Evolutionary conservation across 208 protist genomes (phyloP), one percentile per base, ranked within the genome.

Genomic region (Wallacemonas sp.): DNA sequence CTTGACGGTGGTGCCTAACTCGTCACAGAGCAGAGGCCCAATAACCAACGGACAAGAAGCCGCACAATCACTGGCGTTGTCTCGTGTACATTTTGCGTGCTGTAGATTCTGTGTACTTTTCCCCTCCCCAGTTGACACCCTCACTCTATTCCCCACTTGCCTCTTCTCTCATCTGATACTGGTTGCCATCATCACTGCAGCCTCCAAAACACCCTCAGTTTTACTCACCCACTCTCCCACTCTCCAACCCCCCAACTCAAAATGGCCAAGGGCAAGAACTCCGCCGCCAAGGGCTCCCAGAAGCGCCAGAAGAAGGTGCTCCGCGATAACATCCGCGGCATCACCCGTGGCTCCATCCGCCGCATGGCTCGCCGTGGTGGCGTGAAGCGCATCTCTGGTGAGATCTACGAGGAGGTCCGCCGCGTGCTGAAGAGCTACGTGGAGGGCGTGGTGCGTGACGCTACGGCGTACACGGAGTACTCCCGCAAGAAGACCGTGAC

Each of bases 391-490:
- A 92, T 92, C 80, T 74, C 68, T 29, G 74, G 66, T 34, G 41
- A 62, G 52, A 85, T 92, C 68, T 92, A 89, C 60, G 76, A 87
- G 43, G 83, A 90, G 85, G 61, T 64, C 38, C 49, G 82, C 83
- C 33, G 39, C 75, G 71, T 69, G 55, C 68, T 74, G 49, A 74
- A 74, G 68, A 61, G 26, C 27, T 93, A 92, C 64, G 66, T 93
- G 23, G 83, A 91, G 48, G 62, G 68, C 27, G 78, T 93, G 32
- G 60, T 93, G 57, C 76, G 82, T 32, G 82, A 93, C 58, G 70
- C 87, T 17, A 66, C 84, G 6, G 77, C 74, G 16, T 93, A 90
- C 70, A 87, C 80, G 19, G 81, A 89, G 61, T 85, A 93, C 65
- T 65, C 68, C 21, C 54, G 70, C 41, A 64, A 83, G 60, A 85